Percentiles rank a stretch among this genome's conserved stretches.
Conservation (phyloP, 2,329 filamentous ascomycete species). For the Penicillium decumbens region DNA sequence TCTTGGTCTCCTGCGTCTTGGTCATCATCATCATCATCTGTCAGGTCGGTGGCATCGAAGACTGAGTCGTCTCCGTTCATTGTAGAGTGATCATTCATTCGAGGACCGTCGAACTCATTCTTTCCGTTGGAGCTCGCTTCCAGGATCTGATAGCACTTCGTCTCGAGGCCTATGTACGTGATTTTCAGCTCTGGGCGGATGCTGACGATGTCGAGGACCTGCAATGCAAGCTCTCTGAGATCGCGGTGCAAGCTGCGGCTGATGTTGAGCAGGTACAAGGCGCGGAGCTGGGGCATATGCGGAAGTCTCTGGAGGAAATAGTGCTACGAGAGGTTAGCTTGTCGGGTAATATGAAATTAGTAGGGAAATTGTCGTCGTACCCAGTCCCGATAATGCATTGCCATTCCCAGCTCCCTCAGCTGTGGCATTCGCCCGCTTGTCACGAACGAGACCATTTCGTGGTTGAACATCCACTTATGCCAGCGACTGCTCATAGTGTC, state of each 20-base stretch:
- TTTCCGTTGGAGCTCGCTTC: slow-evolving; percentile 50
- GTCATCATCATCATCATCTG: slow-evolving; percentile 41
- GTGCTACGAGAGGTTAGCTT: slow-evolving; percentile 52
- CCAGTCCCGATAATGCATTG: slow-evolving; percentile 73
- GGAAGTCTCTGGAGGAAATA: slow-evolving; percentile 72
- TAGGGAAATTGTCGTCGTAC: slow-evolving; percentile 46
- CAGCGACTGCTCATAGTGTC: slow-evolving; percentile 48
- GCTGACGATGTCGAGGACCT: slow-evolving; percentile 73
- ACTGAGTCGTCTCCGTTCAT: slow-evolving; percentile 44
- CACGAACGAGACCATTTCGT: slow-evolving; percentile 66
- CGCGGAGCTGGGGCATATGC: slow-evolving; percentile 63
- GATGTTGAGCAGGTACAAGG: slow-evolving; percentile 66
- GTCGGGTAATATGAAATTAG: not conserved
- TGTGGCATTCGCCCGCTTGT: slow-evolving; percentile 71
- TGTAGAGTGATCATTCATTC: slow-evolving; percentile 39
- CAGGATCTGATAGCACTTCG: slow-evolving; percentile 76
- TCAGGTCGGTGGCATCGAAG: slow-evolving; percentile 41
- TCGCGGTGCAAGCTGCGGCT: slow-evolving; percentile 60
- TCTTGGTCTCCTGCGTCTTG: slow-evolving; percentile 13
- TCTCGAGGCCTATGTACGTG: slow-evolving; percentile 70
- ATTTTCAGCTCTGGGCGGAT: slow-evolving; percentile 70
- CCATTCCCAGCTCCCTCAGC: slow-evolving; percentile 66
- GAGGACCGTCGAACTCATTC: slow-evolving; percentile 32
- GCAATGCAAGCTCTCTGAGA: slow-evolving; percentile 66
- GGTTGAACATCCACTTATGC: slow-evolving; percentile 66